These are phyloP conservation scores for Lobosporangium transversale DNA, from an alignment of 192 early-diverging fungal species.

Conservation along the genomic window DNA sequence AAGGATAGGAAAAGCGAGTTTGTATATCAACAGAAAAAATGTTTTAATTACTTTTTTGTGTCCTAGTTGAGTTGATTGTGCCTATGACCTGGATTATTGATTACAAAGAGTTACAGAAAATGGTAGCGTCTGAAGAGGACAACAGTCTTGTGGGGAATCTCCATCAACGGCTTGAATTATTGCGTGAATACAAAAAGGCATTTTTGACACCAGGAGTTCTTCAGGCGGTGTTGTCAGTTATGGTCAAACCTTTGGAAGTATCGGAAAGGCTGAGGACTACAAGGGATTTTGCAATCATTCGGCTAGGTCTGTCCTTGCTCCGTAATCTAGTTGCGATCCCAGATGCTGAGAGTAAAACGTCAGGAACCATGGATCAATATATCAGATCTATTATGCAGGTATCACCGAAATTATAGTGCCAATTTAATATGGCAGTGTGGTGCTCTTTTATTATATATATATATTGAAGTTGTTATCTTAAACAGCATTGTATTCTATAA, in stretches of 20 bases:
- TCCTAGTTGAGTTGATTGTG: conserved; percentile 82
- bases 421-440: no score
- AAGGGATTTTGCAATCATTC: conserved; percentile 68
- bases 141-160: conserved; percentile 52
- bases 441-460: no score
- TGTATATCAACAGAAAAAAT: neutral
- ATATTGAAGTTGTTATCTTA: no score
- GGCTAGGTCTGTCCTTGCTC: conserved; percentile 78
- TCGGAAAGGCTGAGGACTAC: conserved; percentile 63
- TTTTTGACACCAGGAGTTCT: conserved; percentile 69
- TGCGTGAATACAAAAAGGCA: conserved; percentile 78
- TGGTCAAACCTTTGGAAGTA: conserved; percentile 61
- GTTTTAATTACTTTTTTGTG: neutral
- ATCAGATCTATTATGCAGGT: conserved; percentile 74
- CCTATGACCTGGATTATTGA: conserved; percentile 90
- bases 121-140: conserved; percentile 49
- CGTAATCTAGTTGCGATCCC: conserved; percentile 85
- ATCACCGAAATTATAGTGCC: no score
- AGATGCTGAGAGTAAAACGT: conserved; percentile 69
- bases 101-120: conserved; percentile 51
- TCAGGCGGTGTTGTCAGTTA: conserved; percentile 58
- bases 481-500: no score
- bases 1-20: no score
- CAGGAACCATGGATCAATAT: conserved; percentile 64
- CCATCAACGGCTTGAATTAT: conserved; percentile 50